A percentile compares a stretch with the other conserved stretches of the same genome.
Conservation (phyloP, 208 protist genomes). For the Leptomonas pyrrhocoris region DNA sequence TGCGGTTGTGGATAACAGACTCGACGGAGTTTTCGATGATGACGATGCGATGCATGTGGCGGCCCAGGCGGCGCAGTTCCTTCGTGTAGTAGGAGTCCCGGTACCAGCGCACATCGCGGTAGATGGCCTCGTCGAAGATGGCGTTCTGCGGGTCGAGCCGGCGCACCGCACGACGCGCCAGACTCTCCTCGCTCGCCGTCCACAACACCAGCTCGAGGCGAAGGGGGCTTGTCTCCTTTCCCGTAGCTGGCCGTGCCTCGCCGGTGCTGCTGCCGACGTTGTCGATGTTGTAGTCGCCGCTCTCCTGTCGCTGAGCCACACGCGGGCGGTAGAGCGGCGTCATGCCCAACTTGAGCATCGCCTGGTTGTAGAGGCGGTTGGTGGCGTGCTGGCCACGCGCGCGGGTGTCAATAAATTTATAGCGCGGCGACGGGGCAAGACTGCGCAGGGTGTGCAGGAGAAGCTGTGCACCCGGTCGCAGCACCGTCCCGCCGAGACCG, state of each 20-base stretch:
- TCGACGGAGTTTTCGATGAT: conserved; percentile 93
- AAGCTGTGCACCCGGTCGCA: conserved; percentile 71
- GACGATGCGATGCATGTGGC: conserved; percentile 66
- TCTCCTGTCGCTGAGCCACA: conserved; percentile 28
- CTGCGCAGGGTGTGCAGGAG: conserved; percentile 60
- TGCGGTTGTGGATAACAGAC: conserved; percentile 79
- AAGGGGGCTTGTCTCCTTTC: conserved; percentile 32
- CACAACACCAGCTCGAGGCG: conserved; percentile 88
- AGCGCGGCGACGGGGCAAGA: conserved; percentile 49
- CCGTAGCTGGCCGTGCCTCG: conserved; percentile 28
- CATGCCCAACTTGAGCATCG: conserved; percentile 39
- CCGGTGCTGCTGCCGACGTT: conserved; percentile 20
- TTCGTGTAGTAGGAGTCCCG: conserved; percentile 85
- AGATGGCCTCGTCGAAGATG: conserved; percentile 87
- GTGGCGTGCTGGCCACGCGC: conserved; percentile 25
- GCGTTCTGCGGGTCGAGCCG: conserved; percentile 70
- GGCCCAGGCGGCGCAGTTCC: conserved; percentile 82
- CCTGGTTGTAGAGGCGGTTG: conserved; percentile 54
- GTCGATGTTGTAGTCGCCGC: conserved; percentile 18
- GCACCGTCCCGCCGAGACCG: conserved; percentile 48
- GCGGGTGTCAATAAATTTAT: conserved; percentile 25
- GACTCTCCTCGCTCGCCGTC: conserved; percentile 83
- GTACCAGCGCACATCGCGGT: conserved; percentile 89
- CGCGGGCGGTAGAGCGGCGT: conserved; percentile 28
- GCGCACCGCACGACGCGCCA: conserved; percentile 72